Evolutionary conservation across 2,329 filamentous ascomycete genomes (phyloP).

Genomic region (Botrytis medusae): DNA sequence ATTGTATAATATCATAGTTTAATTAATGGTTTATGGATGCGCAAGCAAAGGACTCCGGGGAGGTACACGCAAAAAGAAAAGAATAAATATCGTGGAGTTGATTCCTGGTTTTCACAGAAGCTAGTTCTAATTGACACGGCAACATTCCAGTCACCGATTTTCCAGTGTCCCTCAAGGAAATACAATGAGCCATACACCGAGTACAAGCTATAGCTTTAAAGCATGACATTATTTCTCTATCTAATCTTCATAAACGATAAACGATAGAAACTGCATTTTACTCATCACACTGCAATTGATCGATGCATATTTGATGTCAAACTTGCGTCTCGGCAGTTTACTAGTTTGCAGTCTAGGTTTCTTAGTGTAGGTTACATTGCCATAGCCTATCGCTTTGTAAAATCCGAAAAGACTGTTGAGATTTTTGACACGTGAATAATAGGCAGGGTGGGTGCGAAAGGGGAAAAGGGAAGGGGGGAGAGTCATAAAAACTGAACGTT

Average conservation of each 20-base stretch:
- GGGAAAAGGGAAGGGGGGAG: background rate
- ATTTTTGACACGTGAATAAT: background rate
- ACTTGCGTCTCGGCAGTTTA: slow-evolving; percentile 1
- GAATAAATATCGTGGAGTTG: background rate
- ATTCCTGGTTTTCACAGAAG: background rate
- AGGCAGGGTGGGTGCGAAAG: background rate
- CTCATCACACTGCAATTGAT: background rate
- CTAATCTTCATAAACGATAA: background rate
- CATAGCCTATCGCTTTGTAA: background rate
- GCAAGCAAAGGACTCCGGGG: background rate
- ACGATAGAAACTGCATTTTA: background rate
- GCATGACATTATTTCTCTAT: background rate
- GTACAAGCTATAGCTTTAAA: background rate
- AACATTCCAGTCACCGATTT: background rate
- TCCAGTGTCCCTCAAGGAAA: background rate
- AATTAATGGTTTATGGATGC: background rate
- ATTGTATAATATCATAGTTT: background rate
- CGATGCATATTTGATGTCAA: slow-evolving; percentile 5
- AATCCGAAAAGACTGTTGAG: background rate
- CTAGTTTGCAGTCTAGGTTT: background rate
- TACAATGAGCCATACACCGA: background rate
- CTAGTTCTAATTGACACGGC: background rate
- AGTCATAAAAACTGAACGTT: background rate
- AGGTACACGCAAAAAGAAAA: background rate
- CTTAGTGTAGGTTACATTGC: background rate